phyloP scores from a whole-genome alignment of 345 rosid genomes.

The Sisymbrium irio region DNA sequence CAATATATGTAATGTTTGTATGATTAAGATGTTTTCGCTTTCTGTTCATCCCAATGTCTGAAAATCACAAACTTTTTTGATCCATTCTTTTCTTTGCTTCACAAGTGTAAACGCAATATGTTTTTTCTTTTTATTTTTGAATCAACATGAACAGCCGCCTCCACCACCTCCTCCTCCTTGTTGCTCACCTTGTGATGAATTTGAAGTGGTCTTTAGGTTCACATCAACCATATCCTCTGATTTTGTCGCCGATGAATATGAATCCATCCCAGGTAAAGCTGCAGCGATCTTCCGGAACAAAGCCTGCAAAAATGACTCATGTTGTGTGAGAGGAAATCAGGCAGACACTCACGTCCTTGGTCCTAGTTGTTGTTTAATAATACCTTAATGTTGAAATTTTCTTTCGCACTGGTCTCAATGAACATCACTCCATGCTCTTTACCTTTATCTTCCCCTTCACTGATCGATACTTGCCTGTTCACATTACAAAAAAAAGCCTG shows the following conservation, averaged over 20 bases:
- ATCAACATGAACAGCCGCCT: conserved; percentile 74
- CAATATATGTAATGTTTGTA: too few relatives aligned
- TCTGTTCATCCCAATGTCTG: not conserved
- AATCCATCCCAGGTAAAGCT: conserved; percentile 92
- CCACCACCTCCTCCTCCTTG: conserved; percentile 50
- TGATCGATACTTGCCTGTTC: conserved; percentile 82
- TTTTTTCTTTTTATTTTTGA: not conserved
- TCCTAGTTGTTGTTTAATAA: not conserved
- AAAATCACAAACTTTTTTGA: not conserved
- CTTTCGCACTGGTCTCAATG: conserved; percentile 93
- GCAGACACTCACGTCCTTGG: not conserved
- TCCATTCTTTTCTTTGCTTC: not conserved
- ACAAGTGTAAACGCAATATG: not conserved
- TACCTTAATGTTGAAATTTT: conserved; percentile 89
- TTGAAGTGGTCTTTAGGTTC: conserved; percentile 69
- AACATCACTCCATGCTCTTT: conserved; percentile 82
- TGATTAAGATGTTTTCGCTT: not conserved
- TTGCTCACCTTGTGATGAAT: conserved; percentile 66
- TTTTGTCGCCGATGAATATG: conserved; percentile 64
- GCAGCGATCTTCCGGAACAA: conserved; percentile 89
- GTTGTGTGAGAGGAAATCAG: not conserved
- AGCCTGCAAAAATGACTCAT: conserved; percentile 50
- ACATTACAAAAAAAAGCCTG: not conserved
- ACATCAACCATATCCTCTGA: conserved; percentile 98
- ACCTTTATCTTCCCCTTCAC: conserved; percentile 84